Conservation (phyloP, 805 yeast species). For the Nakazawaea ishiwadae region DNA sequence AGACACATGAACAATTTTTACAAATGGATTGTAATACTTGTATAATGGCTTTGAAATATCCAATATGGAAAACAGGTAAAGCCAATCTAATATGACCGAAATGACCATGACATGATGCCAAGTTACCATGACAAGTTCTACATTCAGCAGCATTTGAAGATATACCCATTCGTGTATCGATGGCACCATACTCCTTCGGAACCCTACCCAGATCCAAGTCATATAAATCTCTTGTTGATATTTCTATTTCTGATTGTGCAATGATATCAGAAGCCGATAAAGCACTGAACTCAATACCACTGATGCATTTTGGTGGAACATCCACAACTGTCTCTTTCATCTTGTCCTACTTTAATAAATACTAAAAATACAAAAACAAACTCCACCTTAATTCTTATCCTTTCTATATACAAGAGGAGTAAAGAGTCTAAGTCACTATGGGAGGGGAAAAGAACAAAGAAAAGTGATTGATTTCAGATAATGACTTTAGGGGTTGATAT, state of each 20-base stretch:
- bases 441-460: no score
- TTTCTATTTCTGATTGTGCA: conserved; percentile 92
- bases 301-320: conserved; percentile 83
- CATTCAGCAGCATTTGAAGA: conserved; percentile 85
- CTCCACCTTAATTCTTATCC: no score
- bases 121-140: conserved; percentile 83
- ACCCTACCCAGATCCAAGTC: conserved; percentile 85
- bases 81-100: conserved; percentile 94
- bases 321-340: conserved; percentile 53
- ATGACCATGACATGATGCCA: conserved; percentile 97
- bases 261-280: conserved; percentile 87
- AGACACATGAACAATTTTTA: conserved; percentile 76
- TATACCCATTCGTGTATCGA: conserved; percentile 92
- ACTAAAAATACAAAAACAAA: no score
- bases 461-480: no score
- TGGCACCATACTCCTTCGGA: conserved; percentile 82
- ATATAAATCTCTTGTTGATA: conserved; percentile 84
- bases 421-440: no score
- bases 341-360: no score
- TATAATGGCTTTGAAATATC: conserved; percentile 89
- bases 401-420: no score
- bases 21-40: conserved; percentile 87
- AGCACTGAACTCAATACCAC: conserved; percentile 89
- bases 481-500: no score
- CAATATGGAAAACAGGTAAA: conserved; percentile 95